Percentiles rank a stretch among this genome's conserved stretches.
Evolutionary conservation across 257 asterid species (phyloP).

Genomic region (Solanum virginianum): DNA sequence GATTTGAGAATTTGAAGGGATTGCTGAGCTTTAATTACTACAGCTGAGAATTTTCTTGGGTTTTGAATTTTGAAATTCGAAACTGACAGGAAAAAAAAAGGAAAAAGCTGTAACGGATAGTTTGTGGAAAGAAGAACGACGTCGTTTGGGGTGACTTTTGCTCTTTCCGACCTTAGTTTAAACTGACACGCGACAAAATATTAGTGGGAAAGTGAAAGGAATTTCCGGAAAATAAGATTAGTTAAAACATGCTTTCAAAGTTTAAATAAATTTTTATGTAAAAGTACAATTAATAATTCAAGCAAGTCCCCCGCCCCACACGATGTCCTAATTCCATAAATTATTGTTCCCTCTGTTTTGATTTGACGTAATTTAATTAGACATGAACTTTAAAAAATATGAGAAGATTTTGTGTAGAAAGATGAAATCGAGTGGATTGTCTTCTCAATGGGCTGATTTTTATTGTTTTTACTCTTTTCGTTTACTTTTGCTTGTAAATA

Average conservation of each 20-base stretch:
- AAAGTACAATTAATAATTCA: neutral
- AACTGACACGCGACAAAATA: neutral
- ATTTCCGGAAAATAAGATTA: neutral
- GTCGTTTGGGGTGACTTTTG: neutral
- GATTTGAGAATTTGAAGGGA: neutral
- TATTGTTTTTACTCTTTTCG: too few species aligned
- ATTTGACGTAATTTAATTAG: neutral
- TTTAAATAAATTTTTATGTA: neutral
- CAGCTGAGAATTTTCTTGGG: slow-evolving; percentile 5
- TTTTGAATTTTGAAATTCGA: slow-evolving; percentile 42
- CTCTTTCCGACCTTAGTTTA: neutral
- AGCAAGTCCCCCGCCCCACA: neutral
- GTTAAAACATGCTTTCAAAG: neutral
- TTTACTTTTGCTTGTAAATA: too few species aligned
- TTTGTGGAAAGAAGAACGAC: slow-evolving; percentile 4
- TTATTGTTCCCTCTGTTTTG: neutral
- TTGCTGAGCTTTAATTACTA: slow-evolving; percentile 12
- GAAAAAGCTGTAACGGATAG: slow-evolving; percentile 55
- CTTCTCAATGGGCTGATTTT: neutral
- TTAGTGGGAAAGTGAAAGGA: neutral
- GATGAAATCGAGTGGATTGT: too few species aligned
- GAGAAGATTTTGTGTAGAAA: too few species aligned
- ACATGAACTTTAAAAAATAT: neutral
- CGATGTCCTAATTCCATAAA: neutral
- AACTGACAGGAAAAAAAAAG: neutral